Percentiles rank a stretch among this genome's conserved stretches.
phyloP scores from a whole-genome alignment of 2,329 filamentous ascomycete genomes.

The Ceratocystis papillata region DNA sequence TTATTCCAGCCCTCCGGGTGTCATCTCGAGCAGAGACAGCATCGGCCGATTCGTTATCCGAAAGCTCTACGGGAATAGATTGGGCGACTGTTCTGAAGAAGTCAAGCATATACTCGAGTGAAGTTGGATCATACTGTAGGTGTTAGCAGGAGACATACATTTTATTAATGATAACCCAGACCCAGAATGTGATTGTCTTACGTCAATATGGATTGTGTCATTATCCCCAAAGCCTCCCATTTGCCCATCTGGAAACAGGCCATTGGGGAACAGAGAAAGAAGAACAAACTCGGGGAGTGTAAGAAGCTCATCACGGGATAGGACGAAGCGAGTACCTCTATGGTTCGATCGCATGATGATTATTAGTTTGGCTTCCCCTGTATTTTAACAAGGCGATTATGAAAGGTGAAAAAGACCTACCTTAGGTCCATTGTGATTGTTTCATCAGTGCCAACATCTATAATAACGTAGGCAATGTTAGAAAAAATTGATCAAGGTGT shows the following conservation, averaged over 20 bases:
- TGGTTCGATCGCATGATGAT: too few species aligned
- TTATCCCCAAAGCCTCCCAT: conserved; percentile 87
- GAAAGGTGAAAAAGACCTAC: conserved; percentile 58
- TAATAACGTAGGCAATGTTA: conserved; percentile 23
- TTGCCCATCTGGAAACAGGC: conserved; percentile 92
- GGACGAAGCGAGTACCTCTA: conserved; percentile 84
- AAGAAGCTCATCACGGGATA: conserved; percentile 87
- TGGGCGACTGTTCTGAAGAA: conserved; percentile 95
- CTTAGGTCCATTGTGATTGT: conserved; percentile 89
- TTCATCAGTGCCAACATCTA: conserved; percentile 78
- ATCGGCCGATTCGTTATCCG: conserved; percentile 46
- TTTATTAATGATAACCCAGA: background rate
- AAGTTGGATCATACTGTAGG: conserved; percentile 80
- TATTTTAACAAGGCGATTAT: background rate
- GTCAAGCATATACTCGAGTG: conserved; percentile 96
- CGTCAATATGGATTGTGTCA: conserved; percentile 94
- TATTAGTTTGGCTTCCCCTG: background rate
- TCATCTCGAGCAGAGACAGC: conserved; percentile 57
- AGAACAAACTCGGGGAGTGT: conserved; percentile 96
- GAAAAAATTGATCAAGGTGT: conserved; percentile 15
- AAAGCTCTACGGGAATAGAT: conserved; percentile 56
- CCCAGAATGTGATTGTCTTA: conserved; percentile 44
- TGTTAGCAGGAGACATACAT: background rate
- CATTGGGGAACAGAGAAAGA: conserved; percentile 94
- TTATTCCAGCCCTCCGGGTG: conserved; percentile 92